Evolutionary conservation across 495 filamentous ascomycete species (phyloP).

Genomic region (Neurospora hispaniola): DNA sequence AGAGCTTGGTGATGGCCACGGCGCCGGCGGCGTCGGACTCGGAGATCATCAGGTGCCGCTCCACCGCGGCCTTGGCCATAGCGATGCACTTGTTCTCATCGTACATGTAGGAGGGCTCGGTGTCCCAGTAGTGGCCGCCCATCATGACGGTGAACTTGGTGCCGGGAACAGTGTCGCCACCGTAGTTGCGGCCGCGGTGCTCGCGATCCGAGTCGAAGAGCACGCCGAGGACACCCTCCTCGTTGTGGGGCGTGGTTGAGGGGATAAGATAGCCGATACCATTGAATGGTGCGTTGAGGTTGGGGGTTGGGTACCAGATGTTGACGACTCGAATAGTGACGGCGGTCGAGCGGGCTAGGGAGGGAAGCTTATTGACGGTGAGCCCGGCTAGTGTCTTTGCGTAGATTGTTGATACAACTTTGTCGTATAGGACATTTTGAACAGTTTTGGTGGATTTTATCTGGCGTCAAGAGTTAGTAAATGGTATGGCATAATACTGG

Average conservation of each 20-base stretch:
- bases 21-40: conserved; percentile 35
- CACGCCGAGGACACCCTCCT: conserved; percentile 76
- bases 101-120: conserved; percentile 39
- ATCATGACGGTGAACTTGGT: conserved; percentile 94
- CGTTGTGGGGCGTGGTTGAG: conserved; percentile 52
- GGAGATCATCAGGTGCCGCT: conserved; percentile 62
- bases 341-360: conserved; percentile 46
- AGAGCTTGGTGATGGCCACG: conserved; percentile 48
- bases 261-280: conserved; percentile 89
- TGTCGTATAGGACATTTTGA: conserved; percentile 34
- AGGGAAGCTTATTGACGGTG: conserved; percentile 34
- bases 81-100: conserved; percentile 49
- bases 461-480: conserved; percentile 7
- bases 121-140: conserved; percentile 88
- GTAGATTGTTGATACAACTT: conserved; percentile 63
- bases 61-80: conserved; percentile 58
- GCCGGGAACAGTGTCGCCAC: conserved; percentile 46
- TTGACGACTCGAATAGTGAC: conserved; percentile 88
- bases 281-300: conserved; percentile 45
- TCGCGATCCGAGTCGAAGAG: conserved; percentile 74
- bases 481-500: background rate
- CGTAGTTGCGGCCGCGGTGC: conserved; percentile 16
- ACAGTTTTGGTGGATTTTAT: conserved; percentile 15
- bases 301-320: conserved; percentile 61
- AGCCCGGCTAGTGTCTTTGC: conserved; percentile 36